A percentile compares a stretch with the other conserved stretches of the same genome.
Evolutionary conservation across 2,329 filamentous ascomycete species (phyloP).

Genomic region (Exophiala spinifera): DNA sequence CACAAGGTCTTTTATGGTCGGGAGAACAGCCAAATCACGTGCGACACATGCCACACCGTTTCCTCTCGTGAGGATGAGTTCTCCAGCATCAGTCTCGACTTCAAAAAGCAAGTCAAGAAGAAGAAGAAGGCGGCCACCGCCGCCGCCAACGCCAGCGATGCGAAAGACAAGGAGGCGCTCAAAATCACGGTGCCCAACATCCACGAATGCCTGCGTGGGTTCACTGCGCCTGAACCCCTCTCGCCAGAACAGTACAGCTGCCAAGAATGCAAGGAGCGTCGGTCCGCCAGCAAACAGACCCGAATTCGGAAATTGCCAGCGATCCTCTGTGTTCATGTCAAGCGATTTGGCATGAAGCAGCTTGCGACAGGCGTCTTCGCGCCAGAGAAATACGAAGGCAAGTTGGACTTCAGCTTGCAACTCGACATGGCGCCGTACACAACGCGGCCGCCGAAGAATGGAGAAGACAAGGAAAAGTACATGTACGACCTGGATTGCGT

Average conservation of each 20-base stretch:
- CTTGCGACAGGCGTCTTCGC: conserved; percentile 10
- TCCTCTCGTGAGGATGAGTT: conserved; percentile 85
- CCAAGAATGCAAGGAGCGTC: conserved; percentile 68
- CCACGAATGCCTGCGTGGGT: conserved; percentile 78
- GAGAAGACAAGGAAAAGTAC: conserved; percentile 42
- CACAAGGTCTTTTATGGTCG: conserved; percentile 95
- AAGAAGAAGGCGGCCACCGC: conserved; percentile 26
- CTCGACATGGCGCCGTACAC: conserved; percentile 92
- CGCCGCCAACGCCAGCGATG: conserved; percentile 13
- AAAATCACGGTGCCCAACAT: conserved; percentile 53
- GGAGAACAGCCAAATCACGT: conserved; percentile 84
- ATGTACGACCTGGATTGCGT: conserved; percentile 86
- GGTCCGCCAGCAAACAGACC: conserved; percentile 76
- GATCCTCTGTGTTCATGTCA: conserved; percentile 86
- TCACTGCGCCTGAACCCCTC: conserved; percentile 76
- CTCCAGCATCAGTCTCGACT: conserved; percentile 81
- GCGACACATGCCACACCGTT: conserved; percentile 77
- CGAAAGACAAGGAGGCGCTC: conserved; percentile 31
- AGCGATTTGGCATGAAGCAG: conserved; percentile 45
- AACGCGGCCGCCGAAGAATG: conserved; percentile 51
- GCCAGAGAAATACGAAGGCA: conserved; percentile 77
- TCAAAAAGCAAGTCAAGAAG: conserved; percentile 67
- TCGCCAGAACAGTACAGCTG: conserved; percentile 72
- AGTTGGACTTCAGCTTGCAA: conserved; percentile 78
- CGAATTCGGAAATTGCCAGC: conserved; percentile 82